Evolutionary conservation across 495 filamentous ascomycete genomes (phyloP), one percentile per base, ranked within the genome.

Genomic region (Aspergillus conjunctus): DNA sequence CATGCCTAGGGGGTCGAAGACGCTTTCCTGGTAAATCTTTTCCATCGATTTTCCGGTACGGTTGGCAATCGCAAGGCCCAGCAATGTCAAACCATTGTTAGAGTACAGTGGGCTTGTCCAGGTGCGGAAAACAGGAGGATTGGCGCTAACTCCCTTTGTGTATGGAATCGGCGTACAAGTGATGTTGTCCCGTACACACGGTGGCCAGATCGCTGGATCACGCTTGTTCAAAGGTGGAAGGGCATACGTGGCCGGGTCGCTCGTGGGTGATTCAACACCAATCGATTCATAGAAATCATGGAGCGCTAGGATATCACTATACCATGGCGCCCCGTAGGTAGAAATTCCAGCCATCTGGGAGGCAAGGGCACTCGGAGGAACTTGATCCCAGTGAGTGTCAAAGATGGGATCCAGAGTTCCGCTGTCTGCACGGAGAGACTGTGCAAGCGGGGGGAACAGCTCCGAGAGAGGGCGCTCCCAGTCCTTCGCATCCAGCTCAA

Each of bases 101-200:
- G 84, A 83, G 67, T 87, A 88, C 14, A 77, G 75, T 0, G 85
- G 79, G 6, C 77, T 81, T 8, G 76, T 62, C 39, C 71, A 77
- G 4, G 83, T 77, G 1, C 72, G 62, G 62, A 77, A 83, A 8
- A 80, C 75, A 0, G 84, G 84, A 43, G 60, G 54, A 1, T 58
- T 60, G 20, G 56, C 17, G 2, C 67, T 66, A 22, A 73, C 56
- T 30, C 72, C 72, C 54, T 56, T 7, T 31, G 50, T 17, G 59
- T 69, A 61, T 48, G 68, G 33, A 7, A 17, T 34, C 1, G 18
- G 14, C 1, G 37, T 41, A 37, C 59, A 62, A 12, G 20, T 51
- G n/a, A 44, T 54, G n/a, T 9, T 60, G 12, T 3, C 7, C 20
- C 31, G 15, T n/a, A 52, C 4, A 67, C 66, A 65, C 60, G 59